Evolutionary conservation across 2,329 filamentous ascomycete species (phyloP).

Genomic region (Pseudogymnoascus sp.): DNA sequence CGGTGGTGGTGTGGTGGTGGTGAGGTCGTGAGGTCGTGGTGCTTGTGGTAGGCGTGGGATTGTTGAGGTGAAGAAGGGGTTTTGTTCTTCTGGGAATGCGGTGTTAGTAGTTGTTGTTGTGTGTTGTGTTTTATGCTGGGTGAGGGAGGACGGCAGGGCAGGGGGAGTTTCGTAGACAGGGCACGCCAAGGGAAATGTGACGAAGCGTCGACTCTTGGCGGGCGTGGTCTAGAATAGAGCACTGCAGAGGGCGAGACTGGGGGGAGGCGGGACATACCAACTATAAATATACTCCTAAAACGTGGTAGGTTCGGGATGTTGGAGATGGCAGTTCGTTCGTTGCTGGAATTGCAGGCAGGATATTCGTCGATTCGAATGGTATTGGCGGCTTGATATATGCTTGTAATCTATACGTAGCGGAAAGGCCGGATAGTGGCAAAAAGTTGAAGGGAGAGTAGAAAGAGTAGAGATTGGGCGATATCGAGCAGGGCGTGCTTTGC

Average conservation of each 20-base stretch:
- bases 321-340: background rate
- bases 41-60: background rate
- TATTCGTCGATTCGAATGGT: background rate
- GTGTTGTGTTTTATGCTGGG: background rate
- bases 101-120: background rate
- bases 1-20: background rate
- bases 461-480: background rate
- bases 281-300: background rate
- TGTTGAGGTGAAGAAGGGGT: background rate
- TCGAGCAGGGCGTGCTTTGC: background rate
- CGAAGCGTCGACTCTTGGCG: background rate
- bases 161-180: background rate
- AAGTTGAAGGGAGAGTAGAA: background rate
- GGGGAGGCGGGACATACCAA: background rate
- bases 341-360: background rate
- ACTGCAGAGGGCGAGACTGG: background rate
- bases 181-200: background rate
- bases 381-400: background rate
- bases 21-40: background rate
- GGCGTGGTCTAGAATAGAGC: background rate
- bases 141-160: background rate
- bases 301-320: background rate
- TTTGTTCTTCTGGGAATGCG: background rate
- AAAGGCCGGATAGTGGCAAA: background rate
- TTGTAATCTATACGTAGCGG: background rate